These are phyloP conservation scores for Plasmodium vinckei DNA, from an alignment of 169 alveolate genomes.

Conservation along the genomic window DNA sequence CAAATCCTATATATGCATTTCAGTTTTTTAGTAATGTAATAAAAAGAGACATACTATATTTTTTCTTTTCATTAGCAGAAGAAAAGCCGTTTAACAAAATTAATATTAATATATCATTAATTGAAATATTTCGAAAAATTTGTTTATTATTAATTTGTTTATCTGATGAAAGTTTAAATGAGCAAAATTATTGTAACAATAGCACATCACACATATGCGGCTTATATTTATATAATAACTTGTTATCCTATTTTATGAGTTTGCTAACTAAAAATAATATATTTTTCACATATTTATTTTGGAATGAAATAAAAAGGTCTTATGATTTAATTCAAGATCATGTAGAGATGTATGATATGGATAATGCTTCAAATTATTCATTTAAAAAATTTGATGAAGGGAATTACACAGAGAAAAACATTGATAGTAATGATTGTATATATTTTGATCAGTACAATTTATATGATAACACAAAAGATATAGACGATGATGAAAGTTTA, in stretches of 20 bases:
- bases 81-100: slow-evolving; percentile 16
- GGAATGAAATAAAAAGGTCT: slow-evolving; percentile 19
- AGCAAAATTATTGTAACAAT: slow-evolving; percentile 45
- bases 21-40: slow-evolving; percentile 64
- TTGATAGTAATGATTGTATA: slow-evolving; percentile 5
- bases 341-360: slow-evolving; percentile 26
- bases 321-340: slow-evolving; percentile 51
- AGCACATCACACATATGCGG: slow-evolving; percentile 43
- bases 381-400: slow-evolving; percentile 32
- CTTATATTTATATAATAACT: slow-evolving; percentile 44
- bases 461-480: slow-evolving; percentile 1
- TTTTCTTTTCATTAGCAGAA: slow-evolving; percentile 40
- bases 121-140: slow-evolving; percentile 59
- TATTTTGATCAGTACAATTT: slow-evolving; percentile 16
- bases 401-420: neutral
- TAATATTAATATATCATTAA: slow-evolving; percentile 19
- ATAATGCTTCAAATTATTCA: slow-evolving; percentile 61
- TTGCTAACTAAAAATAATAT: slow-evolving; percentile 30
- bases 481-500: neutral
- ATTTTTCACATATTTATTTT: slow-evolving; percentile 31
- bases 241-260: slow-evolving; percentile 20
- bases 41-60: slow-evolving; percentile 37
- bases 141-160: slow-evolving; percentile 25
- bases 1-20: slow-evolving; percentile 40
- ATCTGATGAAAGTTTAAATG: slow-evolving; percentile 47